Evolutionary conservation across 805 yeast species (phyloP), one percentile per base, ranked within the genome.

Genomic region (Starmera pachycereana): DNA sequence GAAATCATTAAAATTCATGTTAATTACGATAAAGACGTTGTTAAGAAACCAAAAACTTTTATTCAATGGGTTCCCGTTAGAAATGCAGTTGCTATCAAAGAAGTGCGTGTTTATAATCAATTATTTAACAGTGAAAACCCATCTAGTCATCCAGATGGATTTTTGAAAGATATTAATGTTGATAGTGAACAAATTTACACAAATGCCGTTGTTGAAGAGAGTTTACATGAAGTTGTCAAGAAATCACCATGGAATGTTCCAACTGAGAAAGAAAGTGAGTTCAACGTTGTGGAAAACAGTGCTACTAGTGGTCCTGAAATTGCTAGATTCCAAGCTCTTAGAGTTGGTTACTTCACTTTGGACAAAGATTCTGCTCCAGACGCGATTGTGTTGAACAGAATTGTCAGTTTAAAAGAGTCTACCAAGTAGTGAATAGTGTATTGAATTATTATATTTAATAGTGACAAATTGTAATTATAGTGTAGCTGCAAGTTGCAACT

Each of bases 241-340:
- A 77, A 74, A 49, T 78, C 90, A 22, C 97, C 97, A 44, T 75
- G 90, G 78, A 78, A 78, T 48, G 65, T 76, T 51, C 70, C 67
- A 32, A 69, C 67, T 37, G 71, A 79, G 27, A 69, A 72, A 29
- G 69, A 71, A 32, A 71, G 76, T 38, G 80, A 80, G 46, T 85
- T 87, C 58, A 62, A 69, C 55, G 81, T 88, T 48, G 69, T 73
- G 50, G 97, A 92, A 59, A 71, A 72, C 44, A 62, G 63, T 32
- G 71, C 71, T 29, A 64, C 70, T 46, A 62, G 71, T 16, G 72
- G 76, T 4, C 75, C 78, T 36, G 95, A 89, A 60, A 74, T 89
- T n/a, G 87, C 85, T 29, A 77, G 98, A 63, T 92, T 92, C 87
- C 98, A 92, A 68, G 98, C 96, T 28, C 74, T 92, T 62, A 78